Evolutionary conservation across 768 basidiomycete species (phyloP).

Genomic region (Tulasnella sp.): DNA sequence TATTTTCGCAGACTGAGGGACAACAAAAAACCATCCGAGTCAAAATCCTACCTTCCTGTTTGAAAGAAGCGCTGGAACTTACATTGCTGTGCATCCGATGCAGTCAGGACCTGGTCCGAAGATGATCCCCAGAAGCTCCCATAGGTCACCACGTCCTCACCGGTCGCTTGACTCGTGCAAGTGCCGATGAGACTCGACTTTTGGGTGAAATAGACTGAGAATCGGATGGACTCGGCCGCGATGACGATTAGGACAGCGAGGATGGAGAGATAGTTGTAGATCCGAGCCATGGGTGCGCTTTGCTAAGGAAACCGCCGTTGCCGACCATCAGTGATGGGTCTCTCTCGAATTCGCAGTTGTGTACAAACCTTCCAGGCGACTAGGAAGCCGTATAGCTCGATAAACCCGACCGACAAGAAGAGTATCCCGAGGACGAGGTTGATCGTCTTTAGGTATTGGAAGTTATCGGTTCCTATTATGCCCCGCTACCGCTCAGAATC

Average conservation of each 20-base stretch:
- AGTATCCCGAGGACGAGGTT: slow-evolving; percentile 50
- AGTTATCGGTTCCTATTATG: background rate
- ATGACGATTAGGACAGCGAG: slow-evolving; percentile 11
- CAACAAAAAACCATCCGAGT: background rate
- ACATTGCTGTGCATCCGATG: slow-evolving; percentile 13
- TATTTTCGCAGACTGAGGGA: slow-evolving; percentile 44
- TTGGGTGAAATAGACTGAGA: slow-evolving; percentile 11
- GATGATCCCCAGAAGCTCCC: slow-evolving; percentile 31
- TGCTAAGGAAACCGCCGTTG: background rate
- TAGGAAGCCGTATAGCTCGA: slow-evolving; percentile 46
- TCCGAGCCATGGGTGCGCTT: background rate
- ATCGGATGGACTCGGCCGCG: slow-evolving; percentile 7
- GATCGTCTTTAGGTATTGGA: slow-evolving; percentile 21
- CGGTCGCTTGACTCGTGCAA: slow-evolving; percentile 36
- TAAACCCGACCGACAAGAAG: slow-evolving; percentile 39
- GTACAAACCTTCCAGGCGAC: slow-evolving; percentile 37
- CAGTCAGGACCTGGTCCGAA: slow-evolving; percentile 23
- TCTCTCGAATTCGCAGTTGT: background rate
- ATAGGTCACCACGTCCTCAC: slow-evolving; percentile 29
- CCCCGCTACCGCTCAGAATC: background rate
- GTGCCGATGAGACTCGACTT: slow-evolving; percentile 45
- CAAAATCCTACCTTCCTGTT: slow-evolving; percentile 32
- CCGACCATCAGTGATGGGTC: background rate
- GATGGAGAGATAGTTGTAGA: slow-evolving; percentile 3
- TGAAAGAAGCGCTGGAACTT: slow-evolving; percentile 30